Evolutionary conservation across 179 eudicot species (phyloP).

Genomic region (Gypsophila paniculata): DNA sequence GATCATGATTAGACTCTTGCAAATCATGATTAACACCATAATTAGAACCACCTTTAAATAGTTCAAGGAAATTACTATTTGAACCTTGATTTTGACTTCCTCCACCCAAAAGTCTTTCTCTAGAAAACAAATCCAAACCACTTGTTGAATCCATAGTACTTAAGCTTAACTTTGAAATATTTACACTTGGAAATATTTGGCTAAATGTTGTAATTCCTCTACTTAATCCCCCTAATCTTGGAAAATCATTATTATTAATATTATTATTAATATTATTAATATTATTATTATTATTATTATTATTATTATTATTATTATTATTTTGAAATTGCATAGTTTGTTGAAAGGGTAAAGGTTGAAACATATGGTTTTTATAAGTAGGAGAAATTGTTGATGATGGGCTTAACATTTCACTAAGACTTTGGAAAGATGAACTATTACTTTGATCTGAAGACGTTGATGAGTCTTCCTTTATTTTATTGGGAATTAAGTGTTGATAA

Average conservation of each 20-base stretch:
- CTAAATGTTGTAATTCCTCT: slow-evolving; percentile 44
- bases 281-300: too few relatives aligned
- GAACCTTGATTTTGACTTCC: slow-evolving; percentile 26
- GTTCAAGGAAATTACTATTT: slow-evolving; percentile 28
- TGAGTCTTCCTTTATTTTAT: slow-evolving; percentile 28
- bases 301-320: slow-evolving; percentile 7
- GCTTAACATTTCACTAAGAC: slow-evolving; percentile 40
- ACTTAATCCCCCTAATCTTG: slow-evolving; percentile 11
- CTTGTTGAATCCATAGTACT: slow-evolving; percentile 40
- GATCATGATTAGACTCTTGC: slow-evolving; percentile 42
- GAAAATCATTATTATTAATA: slow-evolving; percentile 16
- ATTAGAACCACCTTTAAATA: slow-evolving; percentile 35
- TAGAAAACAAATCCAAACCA: slow-evolving; percentile 45
- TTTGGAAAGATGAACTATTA: slow-evolving; percentile 28
- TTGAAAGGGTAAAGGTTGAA: slow-evolving; percentile 22
- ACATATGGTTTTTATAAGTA: slow-evolving; percentile 23
- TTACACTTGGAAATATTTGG: slow-evolving; percentile 57
- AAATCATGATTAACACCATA: slow-evolving; percentile 38
- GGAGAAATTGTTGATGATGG: slow-evolving; percentile 40
- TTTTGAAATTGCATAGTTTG: slow-evolving; percentile 19
- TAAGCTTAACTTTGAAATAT: slow-evolving; percentile 42
- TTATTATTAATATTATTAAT: too few relatives aligned
- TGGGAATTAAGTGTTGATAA: slow-evolving; percentile 22
- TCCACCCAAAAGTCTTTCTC: slow-evolving; percentile 35
- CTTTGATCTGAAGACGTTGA: slow-evolving; percentile 23